These are phyloP conservation scores for barley (Hordeum vulgare) DNA, from an alignment of 176 grass and related monocot genomes.

Conservation along the genomic window DNA sequence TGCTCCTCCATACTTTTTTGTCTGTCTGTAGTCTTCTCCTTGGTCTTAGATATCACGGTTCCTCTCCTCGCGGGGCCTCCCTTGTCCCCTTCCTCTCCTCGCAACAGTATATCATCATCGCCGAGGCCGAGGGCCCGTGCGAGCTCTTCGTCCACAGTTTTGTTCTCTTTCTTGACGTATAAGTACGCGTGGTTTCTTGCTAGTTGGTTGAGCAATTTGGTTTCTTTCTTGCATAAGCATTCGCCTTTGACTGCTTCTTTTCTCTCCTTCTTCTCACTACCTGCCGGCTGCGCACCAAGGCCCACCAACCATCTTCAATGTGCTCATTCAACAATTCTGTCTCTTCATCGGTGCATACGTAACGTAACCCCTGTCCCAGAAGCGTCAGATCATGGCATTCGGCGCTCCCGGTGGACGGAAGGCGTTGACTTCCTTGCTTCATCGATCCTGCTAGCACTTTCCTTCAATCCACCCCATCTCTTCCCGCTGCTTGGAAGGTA, in stretches of 20 bases:
- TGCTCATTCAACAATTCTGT: slow-evolving; percentile 13
- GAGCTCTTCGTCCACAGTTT: not conserved
- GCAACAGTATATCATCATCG: not conserved
- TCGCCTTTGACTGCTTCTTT: slow-evolving; percentile 23
- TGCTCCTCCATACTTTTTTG: not conserved
- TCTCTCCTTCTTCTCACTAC: not conserved
- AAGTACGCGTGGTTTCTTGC: not conserved
- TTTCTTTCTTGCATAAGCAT: not conserved
- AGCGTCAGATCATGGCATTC: not conserved
- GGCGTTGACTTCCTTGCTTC: slow-evolving; percentile 15
- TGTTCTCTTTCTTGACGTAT: not conserved
- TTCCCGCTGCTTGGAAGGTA: not conserved
- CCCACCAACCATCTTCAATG: slow-evolving; percentile 2
- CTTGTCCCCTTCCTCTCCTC: not conserved
- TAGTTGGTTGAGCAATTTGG: not conserved
- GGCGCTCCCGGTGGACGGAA: not conserved
- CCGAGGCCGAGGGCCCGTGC: not conserved
- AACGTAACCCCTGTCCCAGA: too few relatives aligned
- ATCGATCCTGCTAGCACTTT: not conserved
- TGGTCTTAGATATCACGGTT: not conserved
- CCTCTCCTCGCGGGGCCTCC: not conserved
- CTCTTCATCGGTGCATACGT: too few relatives aligned
- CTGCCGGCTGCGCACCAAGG: not conserved
- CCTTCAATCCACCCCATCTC: not conserved
- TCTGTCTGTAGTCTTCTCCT: not conserved